These are phyloP conservation scores for Cudoniella acicularis DNA, from an alignment of 495 filamentous ascomycete species.

Conservation along the genomic window DNA sequence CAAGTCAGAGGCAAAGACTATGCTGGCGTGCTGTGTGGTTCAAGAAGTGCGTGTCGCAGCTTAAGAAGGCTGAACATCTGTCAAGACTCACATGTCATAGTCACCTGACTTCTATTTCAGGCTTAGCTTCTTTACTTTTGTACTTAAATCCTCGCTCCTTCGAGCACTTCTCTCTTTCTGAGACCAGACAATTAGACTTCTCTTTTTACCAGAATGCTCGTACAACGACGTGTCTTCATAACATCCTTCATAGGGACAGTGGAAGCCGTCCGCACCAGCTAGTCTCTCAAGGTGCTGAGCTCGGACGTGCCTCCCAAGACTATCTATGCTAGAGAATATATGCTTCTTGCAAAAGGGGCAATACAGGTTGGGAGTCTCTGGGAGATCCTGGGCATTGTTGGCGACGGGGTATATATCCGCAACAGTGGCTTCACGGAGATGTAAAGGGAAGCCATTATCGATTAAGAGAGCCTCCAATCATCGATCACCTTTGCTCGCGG, in stretches of 20 bases:
- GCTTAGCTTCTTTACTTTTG: no score
- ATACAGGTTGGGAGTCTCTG: background rate
- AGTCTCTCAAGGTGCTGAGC: background rate
- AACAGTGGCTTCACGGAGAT: no score
- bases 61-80: slow-evolving; percentile 11
- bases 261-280: slow-evolving; percentile 2
- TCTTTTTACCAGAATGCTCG: no score
- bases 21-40: slow-evolving; percentile 1
- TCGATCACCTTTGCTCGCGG: no score
- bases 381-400: background rate
- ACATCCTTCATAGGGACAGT: slow-evolving; percentile 13
- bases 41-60: slow-evolving; percentile 3
- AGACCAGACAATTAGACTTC: no score
- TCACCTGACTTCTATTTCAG: no score
- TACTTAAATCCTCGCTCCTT: no score
- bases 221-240: no score
- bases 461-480: no score
- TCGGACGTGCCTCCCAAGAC: slow-evolving; percentile 5
- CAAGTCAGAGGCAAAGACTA: background rate
- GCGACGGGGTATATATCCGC: background rate
- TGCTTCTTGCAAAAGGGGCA: background rate
- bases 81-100: no score
- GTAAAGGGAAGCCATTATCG: no score
- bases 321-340: slow-evolving; percentile 8
- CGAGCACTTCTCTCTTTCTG: no score